Evolutionary conservation across 2,329 filamentous ascomycete genomes (phyloP), one percentile per base, ranked within the genome.

Genomic region (Fusarium musae): DNA sequence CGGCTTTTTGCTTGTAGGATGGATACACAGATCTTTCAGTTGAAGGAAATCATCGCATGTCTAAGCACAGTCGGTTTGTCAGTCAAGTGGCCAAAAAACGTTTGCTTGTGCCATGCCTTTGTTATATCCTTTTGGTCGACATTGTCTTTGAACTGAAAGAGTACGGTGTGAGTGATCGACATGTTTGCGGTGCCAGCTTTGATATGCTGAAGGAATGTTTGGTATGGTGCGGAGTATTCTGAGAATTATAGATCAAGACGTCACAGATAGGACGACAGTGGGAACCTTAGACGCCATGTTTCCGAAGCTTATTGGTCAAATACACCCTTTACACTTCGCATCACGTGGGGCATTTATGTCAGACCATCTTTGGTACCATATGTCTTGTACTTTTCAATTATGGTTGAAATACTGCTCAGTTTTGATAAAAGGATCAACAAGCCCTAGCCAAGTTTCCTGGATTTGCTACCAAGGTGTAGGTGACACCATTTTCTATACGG

Each of bases 91-190:
- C 11, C 23, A 13, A 16, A 9, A 4, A 30, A 0, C 1, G 2
- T 9, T 13, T 42, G 10, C 3, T 39, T 36, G 9, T 9, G 2
- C 10, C 9, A 21, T 28, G 7, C 59, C 16, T 36, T 26, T 30
- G 47, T 70, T 13, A 69, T 34, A 16, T 49, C 46, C 16, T 36
- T 39, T 21, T 21, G 15, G 8, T 32, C 26, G 5, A 28, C 37
- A 26, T 49, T 34, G 13, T 53, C 42, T 40, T 70, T 70, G 40
- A 69, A 70, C 6, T 70, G 66, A 16, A 65, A 70, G 3, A 70
- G 47, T 1, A 70, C 66, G 1, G 66, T 69, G 28, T 69, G 66
- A 5, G 46, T 69, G 17, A 65, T 32, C 1, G 65, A 16, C 66
- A 69, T 69, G 16, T 37, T 59, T 52, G 49, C n/a, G 30, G 3